Base-by-base conservation (phyloP, 495 filamentous ascomycete genomes). In the Aspergillus bertholletiae region DNA sequence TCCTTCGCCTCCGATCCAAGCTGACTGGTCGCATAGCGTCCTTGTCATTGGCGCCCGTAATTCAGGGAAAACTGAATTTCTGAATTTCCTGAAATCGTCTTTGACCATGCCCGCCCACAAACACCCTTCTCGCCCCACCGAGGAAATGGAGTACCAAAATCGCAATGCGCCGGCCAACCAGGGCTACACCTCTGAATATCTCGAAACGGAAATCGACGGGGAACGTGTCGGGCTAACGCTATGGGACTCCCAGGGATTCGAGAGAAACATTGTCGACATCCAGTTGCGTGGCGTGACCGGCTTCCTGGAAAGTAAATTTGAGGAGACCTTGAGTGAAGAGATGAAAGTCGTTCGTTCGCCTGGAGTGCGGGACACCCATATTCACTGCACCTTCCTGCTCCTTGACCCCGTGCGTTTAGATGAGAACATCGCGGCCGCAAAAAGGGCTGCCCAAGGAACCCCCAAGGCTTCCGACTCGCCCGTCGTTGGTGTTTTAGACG, bases 241-340 rank as follows among this genome's bases (percentile, higher is more conserved):
- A 23, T 97, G 93, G 94, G 94, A 98, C 62, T 97, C 94, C 13
- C 84, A 89, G 59, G 94, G 94, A 1, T 73, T 98, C 51, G 93
- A 98, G 74, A 92, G 89, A 79, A 90, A 89, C 68, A 82, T 96
- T 23, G 91, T 95, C 41, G 94, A 97, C 70, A 77, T 97, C 47
- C 94, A 98, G 71, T 76, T 98, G 54, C 88, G 92, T 49, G 90
- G 92, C 57, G 91, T 96, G 71, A 85, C 88, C 23, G 81, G 86
- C 12, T 98, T 98, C 77, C 75, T 98, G 50, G 94, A 98, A 74
- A 92, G 88, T 71, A 98, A 97, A 69, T 98, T 98, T 57, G 92
- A 97, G 68, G 95, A 98, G 65, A 97, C 94, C 0, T 92, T 97
- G 68, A 86, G 84, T 30, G 94, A 98, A 73, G 94, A 98, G 79